Evolutionary conservation across 176 grass and related monocot genomes (phyloP).

Genomic region (Calamus simplicifolius): DNA sequence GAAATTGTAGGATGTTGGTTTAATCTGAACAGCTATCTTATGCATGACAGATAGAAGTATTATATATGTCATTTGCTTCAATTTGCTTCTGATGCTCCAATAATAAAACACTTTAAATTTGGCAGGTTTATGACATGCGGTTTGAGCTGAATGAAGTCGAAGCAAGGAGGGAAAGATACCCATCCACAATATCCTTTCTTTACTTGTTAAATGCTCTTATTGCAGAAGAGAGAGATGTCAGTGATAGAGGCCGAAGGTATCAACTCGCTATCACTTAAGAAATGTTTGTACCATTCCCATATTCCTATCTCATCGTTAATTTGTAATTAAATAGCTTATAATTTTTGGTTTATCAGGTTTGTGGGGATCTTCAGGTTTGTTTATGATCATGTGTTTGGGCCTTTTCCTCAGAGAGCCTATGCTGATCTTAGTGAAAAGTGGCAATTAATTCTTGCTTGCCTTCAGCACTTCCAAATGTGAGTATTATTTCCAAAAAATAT

Average conservation of each 20-base stretch:
- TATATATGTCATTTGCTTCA: too few relatives aligned
- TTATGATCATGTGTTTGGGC: conserved; percentile 88
- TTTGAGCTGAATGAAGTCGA: conserved; percentile 99
- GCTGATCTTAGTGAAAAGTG: conserved; percentile 81
- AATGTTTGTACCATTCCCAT: too few relatives aligned
- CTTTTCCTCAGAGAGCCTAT: conserved; percentile 93
- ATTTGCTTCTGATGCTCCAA: too few relatives aligned
- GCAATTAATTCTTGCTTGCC: conserved; percentile 81
- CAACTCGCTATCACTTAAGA: not conserved
- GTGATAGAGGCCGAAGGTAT: conserved; percentile 76
- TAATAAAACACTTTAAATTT: not conserved
- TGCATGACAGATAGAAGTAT: too few relatives aligned
- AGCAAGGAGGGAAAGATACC: conserved; percentile 91
- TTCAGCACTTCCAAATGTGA: conserved; percentile 86
- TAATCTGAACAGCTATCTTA: too few relatives aligned
- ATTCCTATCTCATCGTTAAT: conserved; percentile 2
- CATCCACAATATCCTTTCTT: conserved; percentile 96
- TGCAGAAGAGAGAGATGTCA: conserved; percentile 70
- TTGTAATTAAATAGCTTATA: conserved; percentile 2
- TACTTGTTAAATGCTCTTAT: conserved; percentile 94
- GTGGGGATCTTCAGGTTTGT: conserved; percentile 95
- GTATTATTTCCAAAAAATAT: conserved; percentile 10
- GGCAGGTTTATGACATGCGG: conserved; percentile 89
- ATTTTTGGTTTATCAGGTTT: conserved; percentile 37
- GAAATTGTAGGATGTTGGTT: too few relatives aligned